Evolutionary conservation across 345 rosid species (phyloP).

Genomic region (Ceriops zippeliana): DNA sequence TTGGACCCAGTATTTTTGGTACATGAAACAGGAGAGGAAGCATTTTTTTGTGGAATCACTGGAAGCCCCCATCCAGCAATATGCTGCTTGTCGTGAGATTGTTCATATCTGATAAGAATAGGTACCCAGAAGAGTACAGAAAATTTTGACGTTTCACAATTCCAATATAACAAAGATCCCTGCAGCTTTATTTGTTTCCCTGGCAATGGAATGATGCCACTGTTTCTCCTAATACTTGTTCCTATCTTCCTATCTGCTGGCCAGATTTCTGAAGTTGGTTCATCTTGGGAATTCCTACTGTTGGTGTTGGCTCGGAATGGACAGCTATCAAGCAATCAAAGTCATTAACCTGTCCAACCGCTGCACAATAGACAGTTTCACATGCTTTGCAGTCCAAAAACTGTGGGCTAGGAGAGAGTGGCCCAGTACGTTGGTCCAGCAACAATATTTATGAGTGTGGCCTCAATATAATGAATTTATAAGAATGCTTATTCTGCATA

Average conservation of each 20-base stretch:
- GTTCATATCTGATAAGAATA: neutral
- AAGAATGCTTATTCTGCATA: too few species aligned
- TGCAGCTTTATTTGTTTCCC: neutral
- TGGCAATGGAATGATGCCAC: neutral
- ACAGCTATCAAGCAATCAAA: too few species aligned
- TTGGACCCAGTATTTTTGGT: neutral
- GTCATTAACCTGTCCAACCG: too few species aligned
- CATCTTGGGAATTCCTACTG: neutral
- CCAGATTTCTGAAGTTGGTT: neutral
- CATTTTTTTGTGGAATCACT: neutral
- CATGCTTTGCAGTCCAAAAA: too few species aligned
- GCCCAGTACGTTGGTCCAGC: too few species aligned
- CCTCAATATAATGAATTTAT: too few species aligned
- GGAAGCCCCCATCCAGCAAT: neutral
- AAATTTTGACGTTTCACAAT: neutral
- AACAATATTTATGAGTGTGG: too few species aligned
- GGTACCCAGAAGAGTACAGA: neutral
- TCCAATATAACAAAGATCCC: neutral
- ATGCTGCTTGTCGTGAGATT: neutral
- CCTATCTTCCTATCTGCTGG: neutral
- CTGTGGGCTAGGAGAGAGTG: too few species aligned
- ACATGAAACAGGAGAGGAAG: constrained; percentile 4
- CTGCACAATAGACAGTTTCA: too few species aligned
- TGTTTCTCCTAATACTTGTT: neutral
- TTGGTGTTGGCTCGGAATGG: too few species aligned